A percentile compares a stretch with the other conserved stretches of the same genome.
These are phyloP conservation scores for Monosporozyma yasuniensis DNA, from an alignment of 805 yeast genomes.

Conservation along the genomic window DNA sequence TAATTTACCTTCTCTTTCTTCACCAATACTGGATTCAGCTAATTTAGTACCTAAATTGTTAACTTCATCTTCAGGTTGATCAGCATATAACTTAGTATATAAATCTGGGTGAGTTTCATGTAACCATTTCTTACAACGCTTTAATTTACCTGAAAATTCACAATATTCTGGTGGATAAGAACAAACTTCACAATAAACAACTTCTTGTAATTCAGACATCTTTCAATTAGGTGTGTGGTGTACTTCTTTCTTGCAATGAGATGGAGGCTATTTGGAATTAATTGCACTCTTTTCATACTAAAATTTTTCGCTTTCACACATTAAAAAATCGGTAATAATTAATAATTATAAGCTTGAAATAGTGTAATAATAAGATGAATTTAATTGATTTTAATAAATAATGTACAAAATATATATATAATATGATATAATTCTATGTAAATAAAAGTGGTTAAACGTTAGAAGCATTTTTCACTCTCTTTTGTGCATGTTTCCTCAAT, in stretches of 20 bases:
- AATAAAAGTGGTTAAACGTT: conserved; percentile 3
- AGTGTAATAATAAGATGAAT: neutral
- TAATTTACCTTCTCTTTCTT: conserved; percentile 75
- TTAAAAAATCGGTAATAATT: neutral
- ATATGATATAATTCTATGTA: conserved; percentile 4
- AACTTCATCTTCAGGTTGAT: conserved; percentile 35
- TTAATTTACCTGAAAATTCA: conserved; percentile 77
- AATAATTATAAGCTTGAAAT: too few species aligned
- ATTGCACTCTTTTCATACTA: neutral
- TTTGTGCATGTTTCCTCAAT: conserved; percentile 66
- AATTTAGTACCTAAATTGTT: conserved; percentile 25
- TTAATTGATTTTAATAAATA: neutral
- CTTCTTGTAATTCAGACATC: conserved; percentile 21
- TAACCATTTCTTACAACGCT: conserved; percentile 81
- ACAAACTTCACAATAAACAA: conserved; percentile 70
- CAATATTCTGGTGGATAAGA: conserved; percentile 85
- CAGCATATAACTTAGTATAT: conserved; percentile 48
- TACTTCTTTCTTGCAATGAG: neutral
- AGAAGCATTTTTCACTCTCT: conserved; percentile 38
- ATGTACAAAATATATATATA: neutral
- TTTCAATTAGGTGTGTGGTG: neutral
- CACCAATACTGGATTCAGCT: conserved; percentile 50
- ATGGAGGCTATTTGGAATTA: neutral
- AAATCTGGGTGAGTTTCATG: conserved; percentile 47
- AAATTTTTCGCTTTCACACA: neutral